Percentiles rank a stretch among this genome's conserved stretches.
Conservation (phyloP, 345 rosid genomes). For the Stellera chamaejasme region DNA sequence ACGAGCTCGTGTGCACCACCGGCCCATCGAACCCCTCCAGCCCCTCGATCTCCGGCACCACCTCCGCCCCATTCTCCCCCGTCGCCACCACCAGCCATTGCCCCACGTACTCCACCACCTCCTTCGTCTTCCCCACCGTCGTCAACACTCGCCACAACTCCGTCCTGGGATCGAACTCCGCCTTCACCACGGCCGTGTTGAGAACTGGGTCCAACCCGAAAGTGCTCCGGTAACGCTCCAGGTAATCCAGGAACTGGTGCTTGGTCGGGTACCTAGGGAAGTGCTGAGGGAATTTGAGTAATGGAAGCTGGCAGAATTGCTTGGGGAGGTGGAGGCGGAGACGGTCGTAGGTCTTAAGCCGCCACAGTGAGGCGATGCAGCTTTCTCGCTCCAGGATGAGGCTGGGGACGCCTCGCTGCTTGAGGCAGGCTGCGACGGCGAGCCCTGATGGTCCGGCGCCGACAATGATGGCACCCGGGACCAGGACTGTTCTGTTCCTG, state of each 20-base stretch:
- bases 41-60: slow-evolving; percentile 55
- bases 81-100: slow-evolving; percentile 75
- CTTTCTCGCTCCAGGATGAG: slow-evolving; percentile 59
- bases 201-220: slow-evolving; percentile 46
- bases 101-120: slow-evolving; percentile 38
- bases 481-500: slow-evolving; percentile 22
- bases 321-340: slow-evolving; percentile 90
- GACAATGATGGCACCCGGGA: slow-evolving; percentile 54
- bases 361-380: slow-evolving; percentile 78
- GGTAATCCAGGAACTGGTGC: slow-evolving; percentile 56
- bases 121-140: slow-evolving; percentile 14
- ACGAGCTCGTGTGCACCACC: slow-evolving; percentile 47
- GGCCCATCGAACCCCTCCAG: slow-evolving; percentile 42
- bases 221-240: slow-evolving; percentile 32
- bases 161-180: slow-evolving; percentile 35
- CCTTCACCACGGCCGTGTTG: slow-evolving; percentile 41
- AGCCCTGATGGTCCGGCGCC: slow-evolving; percentile 89
- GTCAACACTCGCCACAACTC: slow-evolving; percentile 60
- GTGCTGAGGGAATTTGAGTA: slow-evolving; percentile 47
- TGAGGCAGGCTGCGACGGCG: slow-evolving; percentile 66
- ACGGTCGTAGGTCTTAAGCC: slow-evolving; percentile 76
- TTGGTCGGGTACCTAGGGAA: slow-evolving; percentile 80
- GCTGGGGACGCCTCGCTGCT: slow-evolving; percentile 39
- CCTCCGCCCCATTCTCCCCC: slow-evolving; percentile 77
- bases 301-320: slow-evolving; percentile 68